A percentile compares a stretch with the other conserved stretches of the same genome.
Conservation (phyloP, 2,329 filamentous ascomycete genomes). For the Phyllosticta ampelicida region DNA sequence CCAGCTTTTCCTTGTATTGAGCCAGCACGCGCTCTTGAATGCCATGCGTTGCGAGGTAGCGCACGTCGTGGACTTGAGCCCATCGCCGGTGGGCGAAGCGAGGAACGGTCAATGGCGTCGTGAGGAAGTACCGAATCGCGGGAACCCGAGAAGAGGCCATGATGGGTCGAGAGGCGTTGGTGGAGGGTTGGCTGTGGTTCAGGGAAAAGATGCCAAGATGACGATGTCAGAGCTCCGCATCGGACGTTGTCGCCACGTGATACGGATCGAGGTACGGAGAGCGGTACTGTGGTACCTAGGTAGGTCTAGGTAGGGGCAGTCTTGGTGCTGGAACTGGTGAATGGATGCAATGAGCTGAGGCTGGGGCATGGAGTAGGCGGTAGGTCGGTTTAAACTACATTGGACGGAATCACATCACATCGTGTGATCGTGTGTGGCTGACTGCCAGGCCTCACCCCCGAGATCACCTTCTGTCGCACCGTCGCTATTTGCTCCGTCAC, state of each 20-base stretch:
- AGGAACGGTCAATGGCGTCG: constrained; percentile 1
- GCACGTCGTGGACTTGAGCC: constrained; percentile 86
- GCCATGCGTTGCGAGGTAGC: constrained; percentile 73
- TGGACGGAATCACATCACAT: background rate
- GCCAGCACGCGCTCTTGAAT: constrained; percentile 59
- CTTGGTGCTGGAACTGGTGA: background rate
- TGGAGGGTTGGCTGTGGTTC: background rate
- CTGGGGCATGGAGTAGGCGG: background rate
- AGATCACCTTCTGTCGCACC: background rate
- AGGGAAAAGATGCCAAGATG: background rate
- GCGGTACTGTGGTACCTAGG: too few species aligned
- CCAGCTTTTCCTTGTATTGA: constrained; percentile 79
- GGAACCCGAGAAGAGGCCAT: constrained; percentile 9
- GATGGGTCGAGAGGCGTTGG: background rate
- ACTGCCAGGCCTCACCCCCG: background rate
- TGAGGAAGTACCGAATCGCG: constrained; percentile 7
- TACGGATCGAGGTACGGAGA: background rate
- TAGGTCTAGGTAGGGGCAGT: background rate
- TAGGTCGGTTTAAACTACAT: background rate
- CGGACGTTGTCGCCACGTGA: background rate
- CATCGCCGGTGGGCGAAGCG: constrained; percentile 60
- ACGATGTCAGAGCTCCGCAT: background rate
- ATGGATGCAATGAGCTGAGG: background rate
- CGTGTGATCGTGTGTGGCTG: background rate
- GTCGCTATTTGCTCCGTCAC: background rate